Evolutionary conservation across 176 grass and related monocot genomes (phyloP), one percentile per base, ranked within the genome.

Genomic region (Coix lacrymajobi): DNA sequence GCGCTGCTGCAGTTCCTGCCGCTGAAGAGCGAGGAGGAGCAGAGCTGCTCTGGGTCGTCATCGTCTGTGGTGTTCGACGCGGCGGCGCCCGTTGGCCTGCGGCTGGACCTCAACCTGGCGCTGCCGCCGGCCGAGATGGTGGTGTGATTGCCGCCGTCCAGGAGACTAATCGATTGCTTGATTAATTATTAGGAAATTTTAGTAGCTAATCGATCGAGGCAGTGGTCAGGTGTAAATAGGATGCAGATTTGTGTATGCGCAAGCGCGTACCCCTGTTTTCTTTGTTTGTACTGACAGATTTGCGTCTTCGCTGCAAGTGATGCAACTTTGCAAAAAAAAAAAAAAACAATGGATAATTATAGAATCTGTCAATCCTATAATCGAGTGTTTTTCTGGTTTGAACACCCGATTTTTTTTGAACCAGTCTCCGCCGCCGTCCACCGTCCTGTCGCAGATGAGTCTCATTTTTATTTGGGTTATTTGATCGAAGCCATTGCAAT

Each of bases 21-120:
- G 6, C 15, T 3, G 11, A 79, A 49, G 41, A 34, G 41, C 61
- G 41, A 46, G 11, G 61, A 46, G 8, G 52, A 37, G 22, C 33
- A 4, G 51, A 58, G 51, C 22, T 39, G 2, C 1, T 32, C 37
- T 4, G 7, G 30, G 6, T 52, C 31, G 0, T 68, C 62, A 5
- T 61, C 34, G 9, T 71, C 67, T 8, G 17, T 0, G 7, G 2
- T 25, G 80, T 11, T 60, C 2, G 11, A 81, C 28, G 79, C 16
- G 25, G 66, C 66, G 9, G 1, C 22, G 38, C 11, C 38, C 1
- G n/a, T 44, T n/a, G n/a, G 71, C 70, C 8, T 84, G 22, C 14
- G 71, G 30, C 48, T 76, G 3, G 81, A 66, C 60, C 71, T 84
- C 43, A 76, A 40, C 71, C n/a, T 83, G 41, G 22, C 43, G n/a